Conservation (phyloP, 2,329 filamentous ascomycete species). For the Aureobasidium sp. region DNA sequence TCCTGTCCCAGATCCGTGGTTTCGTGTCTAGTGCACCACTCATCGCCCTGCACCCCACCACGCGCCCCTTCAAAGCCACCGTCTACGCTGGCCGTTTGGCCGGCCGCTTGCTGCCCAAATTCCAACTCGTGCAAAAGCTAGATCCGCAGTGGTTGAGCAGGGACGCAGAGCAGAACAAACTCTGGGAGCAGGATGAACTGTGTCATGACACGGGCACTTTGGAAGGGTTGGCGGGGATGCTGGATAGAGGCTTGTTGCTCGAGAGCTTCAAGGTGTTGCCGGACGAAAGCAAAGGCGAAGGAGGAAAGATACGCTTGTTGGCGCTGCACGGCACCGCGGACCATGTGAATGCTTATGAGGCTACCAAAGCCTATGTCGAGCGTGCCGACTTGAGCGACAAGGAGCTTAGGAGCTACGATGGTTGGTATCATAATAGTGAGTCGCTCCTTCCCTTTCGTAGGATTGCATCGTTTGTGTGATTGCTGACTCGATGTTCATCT, state of each 20-base stretch:
- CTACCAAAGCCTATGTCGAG: constrained; percentile 58
- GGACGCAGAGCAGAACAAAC: constrained; percentile 56
- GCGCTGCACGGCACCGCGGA: constrained; percentile 73
- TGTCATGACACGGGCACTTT: constrained; percentile 80
- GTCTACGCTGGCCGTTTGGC: constrained; percentile 62
- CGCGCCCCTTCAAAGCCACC: constrained; percentile 57
- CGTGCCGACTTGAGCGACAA: constrained; percentile 56
- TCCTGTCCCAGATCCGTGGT: constrained; percentile 59
- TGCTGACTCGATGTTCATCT: not conserved
- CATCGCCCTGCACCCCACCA: constrained; percentile 61
- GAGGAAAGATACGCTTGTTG: constrained; percentile 59
- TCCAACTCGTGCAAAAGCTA: constrained; percentile 61
- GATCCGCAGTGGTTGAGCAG: constrained; percentile 59
- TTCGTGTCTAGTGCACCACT: constrained; percentile 75
- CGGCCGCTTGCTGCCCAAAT: constrained; percentile 58
- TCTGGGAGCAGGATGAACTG: constrained; percentile 59
- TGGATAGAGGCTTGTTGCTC: constrained; percentile 64
- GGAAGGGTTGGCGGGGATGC: constrained; percentile 68
- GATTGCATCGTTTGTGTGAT: not conserved
- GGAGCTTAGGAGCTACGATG: constrained; percentile 65
- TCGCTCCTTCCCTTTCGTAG: constrained; percentile 4
- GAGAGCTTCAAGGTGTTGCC: constrained; percentile 47
- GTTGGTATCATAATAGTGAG: constrained; percentile 65
- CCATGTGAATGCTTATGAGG: constrained; percentile 58
- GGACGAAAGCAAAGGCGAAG: constrained; percentile 38